Base-by-base conservation (phyloP, 75 land plant species). In the Isoetes taiwanensis region DNA sequence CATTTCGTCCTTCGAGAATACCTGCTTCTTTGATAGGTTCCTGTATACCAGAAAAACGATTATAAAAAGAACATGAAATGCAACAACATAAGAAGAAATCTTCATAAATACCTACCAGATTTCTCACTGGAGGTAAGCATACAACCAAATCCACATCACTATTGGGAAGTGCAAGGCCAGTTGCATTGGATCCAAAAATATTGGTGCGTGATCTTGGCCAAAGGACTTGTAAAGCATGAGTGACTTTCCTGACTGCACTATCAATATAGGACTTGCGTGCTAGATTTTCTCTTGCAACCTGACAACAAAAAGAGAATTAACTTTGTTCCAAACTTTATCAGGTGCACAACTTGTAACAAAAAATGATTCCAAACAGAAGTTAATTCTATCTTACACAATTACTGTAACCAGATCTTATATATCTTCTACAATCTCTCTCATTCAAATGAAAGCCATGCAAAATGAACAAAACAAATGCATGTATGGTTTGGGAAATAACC, bases 1-100 rank as follows among this genome's bases (percentile, higher is more conserved):
- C 98, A 76, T 93, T 46, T 19, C 98, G 89, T 6, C 98, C 98
- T 60, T 93, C 98, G 61, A 93, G 63, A 40, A 93, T 93, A 29
- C 98, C 98, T 59, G 98, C 98, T 78, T 93, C 96, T 73, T 88
- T 93, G 30, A 93, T 93, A 34, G 98, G 98, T 46, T 93, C 98
- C 98, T 89, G 61, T 17, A 55, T 38, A 10, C 14, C 27, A 34
- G 28, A 64, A 54, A n/a, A 11, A 54, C 17, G 16, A 43, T 43
- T 6, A 43, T 19, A 43, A 5, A 43, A 43, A 24, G 14, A 41
- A n/a, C n/a, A n/a, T n/a, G n/a, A n/a, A n/a, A n/a, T n/a, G n/a
- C n/a, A n/a, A n/a, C n/a, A n/a, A n/a, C n/a, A n/a, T n/a, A n/a
- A n/a, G n/a, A n/a, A n/a, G n/a, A n/a, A n/a, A n/a, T n/a, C n/a